Evolutionary conservation across 2,329 filamentous ascomycete genomes (phyloP).

Genomic region (Colletotrichum ledebouriae): DNA sequence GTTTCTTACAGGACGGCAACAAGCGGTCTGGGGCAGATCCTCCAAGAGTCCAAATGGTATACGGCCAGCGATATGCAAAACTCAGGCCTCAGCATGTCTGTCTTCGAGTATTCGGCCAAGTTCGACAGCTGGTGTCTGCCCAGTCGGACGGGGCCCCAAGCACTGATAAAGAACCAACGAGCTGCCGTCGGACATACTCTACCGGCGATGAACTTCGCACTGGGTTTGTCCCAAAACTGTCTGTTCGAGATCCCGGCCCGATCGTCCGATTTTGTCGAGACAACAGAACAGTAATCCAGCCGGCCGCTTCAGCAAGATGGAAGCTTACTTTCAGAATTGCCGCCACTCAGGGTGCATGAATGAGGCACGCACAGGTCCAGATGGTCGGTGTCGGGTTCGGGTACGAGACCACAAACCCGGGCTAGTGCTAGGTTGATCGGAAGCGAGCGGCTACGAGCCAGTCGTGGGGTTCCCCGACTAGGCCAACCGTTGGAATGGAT

Average conservation of each 20-base stretch:
- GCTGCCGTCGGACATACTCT: slow-evolving; percentile 16
- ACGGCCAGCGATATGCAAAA: too few relatives aligned
- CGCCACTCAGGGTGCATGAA: slow-evolving; percentile 15
- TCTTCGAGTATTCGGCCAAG: neutral
- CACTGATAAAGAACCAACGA: neutral
- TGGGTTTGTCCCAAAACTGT: slow-evolving; percentile 31
- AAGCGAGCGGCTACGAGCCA: slow-evolving; percentile 3
- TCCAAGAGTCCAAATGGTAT: too few relatives aligned
- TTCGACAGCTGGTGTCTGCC: neutral
- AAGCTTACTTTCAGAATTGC: neutral
- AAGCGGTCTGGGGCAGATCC: too few relatives aligned
- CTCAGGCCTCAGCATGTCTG: neutral
- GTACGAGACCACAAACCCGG: slow-evolving; percentile 22
- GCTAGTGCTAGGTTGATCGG: slow-evolving; percentile 1
- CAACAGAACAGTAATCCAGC: slow-evolving; percentile 7
- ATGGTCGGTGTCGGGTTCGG: slow-evolving; percentile 31
- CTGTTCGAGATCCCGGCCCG: slow-evolving; percentile 37
- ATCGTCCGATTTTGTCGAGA: slow-evolving; percentile 33
- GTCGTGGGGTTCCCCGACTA: neutral
- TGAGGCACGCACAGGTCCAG: slow-evolving; percentile 30
- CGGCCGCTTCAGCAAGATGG: slow-evolving; percentile 10
- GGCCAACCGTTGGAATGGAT: neutral
- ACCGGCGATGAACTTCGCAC: neutral
- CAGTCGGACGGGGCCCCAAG: neutral
- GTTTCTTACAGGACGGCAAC: too few relatives aligned